These are phyloP conservation scores for Linnemannia elongata DNA, from an alignment of 192 early-diverging fungal genomes.

Conservation along the genomic window DNA sequence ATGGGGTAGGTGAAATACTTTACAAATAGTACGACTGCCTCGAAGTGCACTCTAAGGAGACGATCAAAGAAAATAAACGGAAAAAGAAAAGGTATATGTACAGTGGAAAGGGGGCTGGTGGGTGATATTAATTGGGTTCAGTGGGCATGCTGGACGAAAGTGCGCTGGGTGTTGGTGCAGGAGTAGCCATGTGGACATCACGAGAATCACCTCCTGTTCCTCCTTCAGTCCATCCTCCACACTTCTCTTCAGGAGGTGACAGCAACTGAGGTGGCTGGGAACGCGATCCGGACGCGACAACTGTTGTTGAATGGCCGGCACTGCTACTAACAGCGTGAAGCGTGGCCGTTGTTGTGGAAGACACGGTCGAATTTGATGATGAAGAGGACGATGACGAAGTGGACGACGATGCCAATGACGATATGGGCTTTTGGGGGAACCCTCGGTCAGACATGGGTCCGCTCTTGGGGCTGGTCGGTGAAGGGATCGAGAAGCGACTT, in stretches of 20 bases:
- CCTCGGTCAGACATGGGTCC: slow-evolving; percentile 43
- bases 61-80: background rate
- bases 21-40: background rate
- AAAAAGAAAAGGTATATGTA: slow-evolving; percentile 1
- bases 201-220: background rate
- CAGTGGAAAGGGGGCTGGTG: background rate
- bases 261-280: slow-evolving; percentile 27
- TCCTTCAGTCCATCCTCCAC: slow-evolving; percentile 7
- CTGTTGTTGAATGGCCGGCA: background rate
- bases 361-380: background rate
- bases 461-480: slow-evolving; percentile 32
- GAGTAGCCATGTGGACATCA: background rate
- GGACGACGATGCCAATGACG: background rate
- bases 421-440: background rate
- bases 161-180: background rate
- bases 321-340: background rate
- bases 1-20: background rate
- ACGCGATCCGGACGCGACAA: slow-evolving; percentile 9
- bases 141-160: background rate
- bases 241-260: slow-evolving; percentile 40
- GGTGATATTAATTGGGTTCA: background rate
- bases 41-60: background rate
- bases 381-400: background rate
- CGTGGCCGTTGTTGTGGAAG: background rate
- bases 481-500: slow-evolving; percentile 36